A percentile compares a stretch with the other conserved stretches of the same genome.
Evolutionary conservation across 768 basidiomycete species (phyloP).

Genomic region (Auricularia cornea): DNA sequence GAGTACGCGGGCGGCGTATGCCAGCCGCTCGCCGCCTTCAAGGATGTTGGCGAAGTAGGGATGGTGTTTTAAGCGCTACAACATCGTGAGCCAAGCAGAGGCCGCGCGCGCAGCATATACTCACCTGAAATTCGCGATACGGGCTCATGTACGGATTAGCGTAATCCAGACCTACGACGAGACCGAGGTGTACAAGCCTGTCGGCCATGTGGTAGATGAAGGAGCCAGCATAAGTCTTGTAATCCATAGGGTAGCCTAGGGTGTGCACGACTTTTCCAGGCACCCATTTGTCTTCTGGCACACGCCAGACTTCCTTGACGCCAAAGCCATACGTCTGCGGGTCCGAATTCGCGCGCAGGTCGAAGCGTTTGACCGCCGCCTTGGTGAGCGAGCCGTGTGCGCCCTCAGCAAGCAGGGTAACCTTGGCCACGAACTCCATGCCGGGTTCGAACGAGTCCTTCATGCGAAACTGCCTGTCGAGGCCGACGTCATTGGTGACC

Average conservation of each 20-base stretch:
- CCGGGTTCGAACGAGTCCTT: slow-evolving; percentile 93
- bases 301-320: slow-evolving; percentile 95
- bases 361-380: slow-evolving; percentile 62
- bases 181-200: slow-evolving; percentile 78
- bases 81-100: slow-evolving; percentile 13
- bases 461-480: slow-evolving; percentile 63
- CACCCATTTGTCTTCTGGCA: slow-evolving; percentile 49
- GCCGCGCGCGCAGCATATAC: slow-evolving; percentile 16
- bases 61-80: slow-evolving; percentile 89
- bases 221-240: slow-evolving; percentile 81
- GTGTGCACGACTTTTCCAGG: slow-evolving; percentile 78
- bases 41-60: slow-evolving; percentile 82
- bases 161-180: slow-evolving; percentile 93
- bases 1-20: slow-evolving; percentile 82
- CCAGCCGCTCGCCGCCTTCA: slow-evolving; percentile 66
- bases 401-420: slow-evolving; percentile 89
- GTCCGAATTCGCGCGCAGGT: slow-evolving; percentile 55
- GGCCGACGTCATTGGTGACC: slow-evolving; percentile 87
- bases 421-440: slow-evolving; percentile 89
- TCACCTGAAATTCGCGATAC: slow-evolving; percentile 86
- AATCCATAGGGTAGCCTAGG: slow-evolving; percentile 87
- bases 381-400: slow-evolving; percentile 90
- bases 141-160: slow-evolving; percentile 88
- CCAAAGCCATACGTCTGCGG: slow-evolving; percentile 96
- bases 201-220: slow-evolving; percentile 96